Evolutionary conservation across 768 basidiomycete species (phyloP), one percentile per base, ranked within the genome.

Genomic region (Cytidiella melzeri): DNA sequence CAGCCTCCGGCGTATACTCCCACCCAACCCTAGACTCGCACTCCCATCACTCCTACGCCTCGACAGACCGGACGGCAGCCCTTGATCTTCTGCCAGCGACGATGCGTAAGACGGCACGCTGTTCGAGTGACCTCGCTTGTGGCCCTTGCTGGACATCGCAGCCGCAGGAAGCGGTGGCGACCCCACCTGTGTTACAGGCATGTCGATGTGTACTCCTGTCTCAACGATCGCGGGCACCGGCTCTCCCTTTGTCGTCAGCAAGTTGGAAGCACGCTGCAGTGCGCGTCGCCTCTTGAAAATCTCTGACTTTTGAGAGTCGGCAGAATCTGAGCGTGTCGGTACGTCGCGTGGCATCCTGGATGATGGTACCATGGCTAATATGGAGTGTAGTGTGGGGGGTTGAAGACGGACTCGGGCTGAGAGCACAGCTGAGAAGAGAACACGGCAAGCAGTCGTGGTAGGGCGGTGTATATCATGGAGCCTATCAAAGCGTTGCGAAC

Each of bases 211-310:
- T 15, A 39, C 18, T 20, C 43, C 28, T 18, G 45, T 43, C 44
- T 53, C 18, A 21, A 45, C 20, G 30, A 48, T 41, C 47, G 52
- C 54, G 1, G 48, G 50, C 24, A 56, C 47, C 1, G 47, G 53
- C 25, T 48, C 36, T 5, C 60, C 55, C 5, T 52, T 55, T 23
- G 39, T 47, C 7, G 60, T 60, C 21, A 55, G 40, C 47, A 61
- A 13, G 24, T 52, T 52, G 43, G 48, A 27, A 4, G 59, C 60
- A 9, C 55, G 56, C 42, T 42, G 55, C 25, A 61, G 49, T 24
- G 36, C 39, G 1, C 48, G 52, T 12, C 47, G 23, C 25, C 20
- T 28, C 13, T 15, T 12, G 23, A 12, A 15, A 5, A 5, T 43
- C 23, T 43, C 25, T 7, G 18, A 9, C n/a, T n/a, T n/a, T n/a